Conservation (phyloP, 2,329 filamentous ascomycete genomes). For the Emericellopsis cladophorae region DNA sequence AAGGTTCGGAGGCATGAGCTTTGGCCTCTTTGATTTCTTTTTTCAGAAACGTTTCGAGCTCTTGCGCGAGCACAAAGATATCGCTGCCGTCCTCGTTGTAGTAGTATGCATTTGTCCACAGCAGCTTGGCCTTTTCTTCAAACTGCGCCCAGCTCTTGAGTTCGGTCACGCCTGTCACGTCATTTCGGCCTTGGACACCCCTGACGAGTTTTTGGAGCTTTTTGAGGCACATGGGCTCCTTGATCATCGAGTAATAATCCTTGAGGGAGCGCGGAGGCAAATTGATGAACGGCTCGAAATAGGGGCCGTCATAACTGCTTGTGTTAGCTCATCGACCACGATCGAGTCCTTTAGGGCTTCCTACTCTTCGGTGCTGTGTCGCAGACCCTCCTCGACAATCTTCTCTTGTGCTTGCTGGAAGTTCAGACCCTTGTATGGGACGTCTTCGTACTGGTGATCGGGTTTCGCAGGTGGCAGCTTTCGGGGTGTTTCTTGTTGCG, state of each 20-base stretch:
- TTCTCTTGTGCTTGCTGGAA: conserved; percentile 84
- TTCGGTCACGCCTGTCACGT: conserved; percentile 49
- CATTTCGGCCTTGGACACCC: conserved; percentile 56
- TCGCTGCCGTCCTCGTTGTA: conserved; percentile 91
- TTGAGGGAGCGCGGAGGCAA: conserved; percentile 63
- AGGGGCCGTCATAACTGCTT: conserved; percentile 53
- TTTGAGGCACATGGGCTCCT: conserved; percentile 66
- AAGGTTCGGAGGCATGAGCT: conserved; percentile 57
- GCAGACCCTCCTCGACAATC: conserved; percentile 63
- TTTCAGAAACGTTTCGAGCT: conserved; percentile 66
- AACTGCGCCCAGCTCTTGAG: conserved; percentile 77
- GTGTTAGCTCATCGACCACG: conserved; percentile 7
- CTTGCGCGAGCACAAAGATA: conserved; percentile 63
- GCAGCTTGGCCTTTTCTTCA: conserved; percentile 63
- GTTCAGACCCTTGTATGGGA: conserved; percentile 56
- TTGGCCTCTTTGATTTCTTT: conserved; percentile 60
- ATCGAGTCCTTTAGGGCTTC: conserved; percentile 8
- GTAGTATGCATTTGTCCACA: conserved; percentile 79
- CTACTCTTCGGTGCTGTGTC: conserved; percentile 54
- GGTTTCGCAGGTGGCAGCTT: conserved; percentile 26
- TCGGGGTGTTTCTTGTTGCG: conserved; percentile 17
- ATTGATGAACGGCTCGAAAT: conserved; percentile 63
- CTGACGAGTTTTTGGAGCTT: conserved; percentile 66
- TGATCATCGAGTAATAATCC: conserved; percentile 80
- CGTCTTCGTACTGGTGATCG: conserved; percentile 39